Base-by-base conservation (phyloP, 2,329 filamentous ascomycete species). In the Colletotrichum lini region DNA sequence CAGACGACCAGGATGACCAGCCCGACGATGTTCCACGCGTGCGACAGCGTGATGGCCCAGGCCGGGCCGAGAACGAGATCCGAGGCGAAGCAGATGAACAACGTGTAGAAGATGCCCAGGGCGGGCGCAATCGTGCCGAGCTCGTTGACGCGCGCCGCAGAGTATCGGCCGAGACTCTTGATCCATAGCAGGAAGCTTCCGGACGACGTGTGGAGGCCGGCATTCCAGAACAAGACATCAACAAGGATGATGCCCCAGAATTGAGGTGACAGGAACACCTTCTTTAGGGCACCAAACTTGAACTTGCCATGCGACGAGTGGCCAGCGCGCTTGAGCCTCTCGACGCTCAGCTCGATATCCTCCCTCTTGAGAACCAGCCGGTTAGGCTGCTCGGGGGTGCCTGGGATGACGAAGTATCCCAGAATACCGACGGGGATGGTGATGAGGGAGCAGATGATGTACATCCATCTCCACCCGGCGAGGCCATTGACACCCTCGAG, bases 1-100 rank as follows among this genome's bases (percentile, higher is more conserved):
- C 88, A 91, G 15, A 88, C 78, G 0, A 84, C 80, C 7, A 89
- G 79, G 47, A 90, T 88, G 15, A 66, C n/a, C 3, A 70, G 30
- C 6, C 70, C 70, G 13, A 70, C 15, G 2, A 54, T 56, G 50
- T 72, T 72, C 70, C 65, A 69, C 3, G 50, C 38, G 26, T 40
- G 45, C 5, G 70, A 65, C 42, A 70, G 35, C 13, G 67, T 72
- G 4, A 72, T 72, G 2, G 0, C 89, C 78, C 15, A 90, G 76
- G 66, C 67, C 12, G 70, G 66, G 4, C 70, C 70, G n/a, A 70
- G 35, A 1, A 70, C 49, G 54, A 70, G 65, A 38, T 72, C 70
- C 1, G 70, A 72, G 4, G 67, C 70, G 16, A 69, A 72, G 26
- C 66, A 69, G 23, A 70, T 47, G 21, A 70, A 72, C 0, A 72